Conservation (phyloP, 1,139 yeast genomes). For the Wickerhamomyces sp. region DNA sequence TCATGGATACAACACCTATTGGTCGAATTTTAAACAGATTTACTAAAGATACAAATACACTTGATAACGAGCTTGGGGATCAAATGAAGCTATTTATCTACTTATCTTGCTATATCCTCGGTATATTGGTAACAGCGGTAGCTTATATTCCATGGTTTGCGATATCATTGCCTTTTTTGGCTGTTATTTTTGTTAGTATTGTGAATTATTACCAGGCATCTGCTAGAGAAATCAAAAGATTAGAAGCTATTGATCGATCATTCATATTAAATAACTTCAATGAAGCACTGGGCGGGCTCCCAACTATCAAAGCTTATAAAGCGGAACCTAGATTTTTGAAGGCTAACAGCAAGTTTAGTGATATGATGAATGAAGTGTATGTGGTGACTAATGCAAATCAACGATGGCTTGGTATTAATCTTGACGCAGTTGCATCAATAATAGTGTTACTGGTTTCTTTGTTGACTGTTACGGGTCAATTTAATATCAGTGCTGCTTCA, state of each 20-base stretch:
- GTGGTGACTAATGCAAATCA: conserved; percentile 64
- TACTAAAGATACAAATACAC: conserved; percentile 77
- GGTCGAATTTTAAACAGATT: conserved; percentile 69
- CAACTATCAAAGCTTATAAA: conserved; percentile 63
- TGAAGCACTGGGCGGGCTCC: conserved; percentile 69
- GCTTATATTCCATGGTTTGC: conserved; percentile 76
- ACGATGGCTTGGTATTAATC: conserved; percentile 70
- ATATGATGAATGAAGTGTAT: conserved; percentile 70
- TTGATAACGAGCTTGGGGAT: conserved; percentile 70
- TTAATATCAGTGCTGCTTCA: conserved; percentile 60
- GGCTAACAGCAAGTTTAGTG: conserved; percentile 45
- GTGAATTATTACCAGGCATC: conserved; percentile 68
- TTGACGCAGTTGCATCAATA: conserved; percentile 49
- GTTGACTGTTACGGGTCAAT: conserved; percentile 62
- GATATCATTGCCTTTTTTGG: conserved; percentile 58
- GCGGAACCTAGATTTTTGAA: conserved; percentile 45
- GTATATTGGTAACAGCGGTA: conserved; percentile 63
- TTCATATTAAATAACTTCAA: conserved; percentile 73
- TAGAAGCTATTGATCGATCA: conserved; percentile 76
- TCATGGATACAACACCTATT: conserved; percentile 62
- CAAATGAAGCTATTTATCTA: conserved; percentile 47
- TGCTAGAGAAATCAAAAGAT: conserved; percentile 79
- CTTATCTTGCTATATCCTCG: conserved; percentile 49
- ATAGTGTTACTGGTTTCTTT: conserved; percentile 46
- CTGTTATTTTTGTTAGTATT: conserved; percentile 41